Evolutionary conservation across 2,329 filamentous ascomycete species (phyloP).

Genomic region (Fusarium nisikadoi): DNA sequence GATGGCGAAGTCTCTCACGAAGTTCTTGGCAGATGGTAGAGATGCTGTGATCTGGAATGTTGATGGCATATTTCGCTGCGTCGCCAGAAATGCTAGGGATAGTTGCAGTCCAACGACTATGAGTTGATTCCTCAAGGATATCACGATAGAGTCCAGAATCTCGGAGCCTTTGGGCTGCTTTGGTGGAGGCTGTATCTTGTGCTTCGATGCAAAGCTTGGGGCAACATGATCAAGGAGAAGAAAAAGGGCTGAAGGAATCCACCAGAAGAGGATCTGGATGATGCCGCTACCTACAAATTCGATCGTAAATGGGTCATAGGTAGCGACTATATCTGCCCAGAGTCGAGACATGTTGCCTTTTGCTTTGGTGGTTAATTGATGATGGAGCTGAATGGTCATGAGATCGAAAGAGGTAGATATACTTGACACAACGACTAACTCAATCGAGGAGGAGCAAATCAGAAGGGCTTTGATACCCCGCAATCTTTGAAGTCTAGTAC

Average conservation of each 20-base stretch:
- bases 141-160: conserved; percentile 54
- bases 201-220: conserved; percentile 60
- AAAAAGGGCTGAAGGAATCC: conserved; percentile 56
- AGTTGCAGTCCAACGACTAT: conserved; percentile 51
- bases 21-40: conserved; percentile 50
- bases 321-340: conserved; percentile 1
- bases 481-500: not conserved
- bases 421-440: conserved; percentile 7
- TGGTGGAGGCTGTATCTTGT: conserved; percentile 65
- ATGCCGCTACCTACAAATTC: conserved; percentile 55
- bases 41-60: conserved; percentile 52
- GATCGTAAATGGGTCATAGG: conserved; percentile 37
- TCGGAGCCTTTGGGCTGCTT: conserved; percentile 60
- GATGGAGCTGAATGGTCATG: not conserved
- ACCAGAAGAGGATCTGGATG: conserved; percentile 58
- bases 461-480: conserved; percentile 1
- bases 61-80: conserved; percentile 34
- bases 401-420: not conserved
- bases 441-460: conserved; percentile 13
- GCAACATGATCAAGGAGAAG: conserved; percentile 55
- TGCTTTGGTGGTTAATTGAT: not conserved
- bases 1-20: conserved; percentile 55
- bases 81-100: conserved; percentile 30
- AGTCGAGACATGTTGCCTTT: not conserved
- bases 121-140: conserved; percentile 61